phyloP scores from a whole-genome alignment of 768 basidiomycete species.

The Trichaptum fuscoviolaceum region DNA sequence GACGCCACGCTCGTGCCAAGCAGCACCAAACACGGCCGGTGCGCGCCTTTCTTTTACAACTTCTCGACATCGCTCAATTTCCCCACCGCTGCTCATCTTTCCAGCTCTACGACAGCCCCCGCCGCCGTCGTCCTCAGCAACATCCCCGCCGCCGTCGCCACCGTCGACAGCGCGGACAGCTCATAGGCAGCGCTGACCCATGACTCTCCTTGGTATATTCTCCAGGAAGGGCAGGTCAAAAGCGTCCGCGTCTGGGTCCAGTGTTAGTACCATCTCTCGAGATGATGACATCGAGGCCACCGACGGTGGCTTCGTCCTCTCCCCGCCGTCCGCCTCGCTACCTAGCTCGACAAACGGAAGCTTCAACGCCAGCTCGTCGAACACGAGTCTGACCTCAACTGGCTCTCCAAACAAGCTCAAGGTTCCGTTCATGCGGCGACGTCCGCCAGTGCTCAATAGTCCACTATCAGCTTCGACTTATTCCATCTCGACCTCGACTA shows the following conservation, averaged over 20 bases:
- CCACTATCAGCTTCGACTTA: constrained; percentile 16
- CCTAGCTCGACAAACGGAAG: not conserved
- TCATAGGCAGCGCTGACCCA: not conserved
- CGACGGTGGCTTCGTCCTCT: not conserved
- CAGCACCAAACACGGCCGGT: not conserved
- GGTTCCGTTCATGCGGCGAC: constrained; percentile 32
- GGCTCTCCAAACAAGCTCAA: constrained; percentile 40
- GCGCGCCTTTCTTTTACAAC: not conserved
- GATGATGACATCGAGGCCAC: not conserved
- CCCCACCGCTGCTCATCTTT: not conserved
- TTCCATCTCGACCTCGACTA: constrained; percentile 28
- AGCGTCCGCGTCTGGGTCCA: not conserved
- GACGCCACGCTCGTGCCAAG: not conserved
- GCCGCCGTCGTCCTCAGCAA: not conserved
- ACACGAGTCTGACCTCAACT: not conserved
- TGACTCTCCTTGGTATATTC: not conserved
- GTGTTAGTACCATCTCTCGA: not conserved
- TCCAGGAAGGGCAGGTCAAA: not conserved
- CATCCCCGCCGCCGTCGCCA: no score
- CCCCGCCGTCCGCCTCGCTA: not conserved
- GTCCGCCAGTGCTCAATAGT: constrained; percentile 6
- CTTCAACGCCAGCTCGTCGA: not conserved
- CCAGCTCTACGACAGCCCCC: not conserved
- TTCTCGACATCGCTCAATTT: not conserved
- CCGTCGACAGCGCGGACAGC: not conserved